Conservation (phyloP, 2,329 filamentous ascomycete species). For the Macrophomina phaseolina region DNA sequence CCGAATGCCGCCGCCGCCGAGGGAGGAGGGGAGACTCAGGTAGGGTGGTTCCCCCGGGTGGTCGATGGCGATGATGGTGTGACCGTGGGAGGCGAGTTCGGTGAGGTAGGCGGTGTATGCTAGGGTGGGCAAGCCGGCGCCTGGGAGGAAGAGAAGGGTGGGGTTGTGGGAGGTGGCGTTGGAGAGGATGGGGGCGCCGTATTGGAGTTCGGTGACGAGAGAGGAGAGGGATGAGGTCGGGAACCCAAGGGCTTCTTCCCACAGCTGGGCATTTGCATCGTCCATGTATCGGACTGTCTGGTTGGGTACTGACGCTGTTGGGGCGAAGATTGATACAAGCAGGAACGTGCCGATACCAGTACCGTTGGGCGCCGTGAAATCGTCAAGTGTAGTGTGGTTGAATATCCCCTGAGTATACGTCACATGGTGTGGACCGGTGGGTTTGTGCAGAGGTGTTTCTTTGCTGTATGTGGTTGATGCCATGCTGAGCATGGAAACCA, state of each 20-base stretch:
- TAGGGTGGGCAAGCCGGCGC: constrained; percentile 30
- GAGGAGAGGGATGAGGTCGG: background rate
- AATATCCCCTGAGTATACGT: constrained; percentile 36
- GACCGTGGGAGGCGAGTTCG: constrained; percentile 33
- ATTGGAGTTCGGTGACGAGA: constrained; percentile 30
- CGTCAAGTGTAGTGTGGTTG: constrained; percentile 35
- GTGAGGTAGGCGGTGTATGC: constrained; percentile 29
- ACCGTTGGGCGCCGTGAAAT: constrained; percentile 31
- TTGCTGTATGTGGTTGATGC: too few relatives aligned
- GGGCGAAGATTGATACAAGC: constrained; percentile 36
- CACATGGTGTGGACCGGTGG: constrained; percentile 35
- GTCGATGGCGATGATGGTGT: constrained; percentile 32
- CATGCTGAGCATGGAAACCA: too few relatives aligned
- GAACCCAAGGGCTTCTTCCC: constrained; percentile 5
- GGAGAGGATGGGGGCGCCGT: constrained; percentile 30
- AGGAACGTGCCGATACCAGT: constrained; percentile 30
- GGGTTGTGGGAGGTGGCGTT: constrained; percentile 15
- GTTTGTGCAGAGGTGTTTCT: constrained; percentile 6
- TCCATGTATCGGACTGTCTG: constrained; percentile 35
- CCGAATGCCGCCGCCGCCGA: constrained; percentile 22
- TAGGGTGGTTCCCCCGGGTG: constrained; percentile 34
- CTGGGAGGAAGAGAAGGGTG: constrained; percentile 33
- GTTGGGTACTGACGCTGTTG: constrained; percentile 31
- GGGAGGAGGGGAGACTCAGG: constrained; percentile 28
- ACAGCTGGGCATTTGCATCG: constrained; percentile 33